phyloP scores from a whole-genome alignment of 106 monocot species.

The Dioscorea alata region DNA sequence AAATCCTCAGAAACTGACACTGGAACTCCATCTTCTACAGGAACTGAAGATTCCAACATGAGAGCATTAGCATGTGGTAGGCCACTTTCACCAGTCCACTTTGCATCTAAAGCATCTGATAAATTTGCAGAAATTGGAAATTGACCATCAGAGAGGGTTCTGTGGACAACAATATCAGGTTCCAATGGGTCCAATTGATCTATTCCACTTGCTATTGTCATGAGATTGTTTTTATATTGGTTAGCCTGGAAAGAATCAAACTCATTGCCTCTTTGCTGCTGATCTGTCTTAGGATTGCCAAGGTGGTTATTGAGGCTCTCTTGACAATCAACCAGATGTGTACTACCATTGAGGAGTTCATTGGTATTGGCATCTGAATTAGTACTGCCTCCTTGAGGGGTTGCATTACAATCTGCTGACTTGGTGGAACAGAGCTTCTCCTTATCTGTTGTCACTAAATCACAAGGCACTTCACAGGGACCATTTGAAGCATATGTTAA shows the following conservation, averaged over 20 bases:
- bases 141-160: neutral
- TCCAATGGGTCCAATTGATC: neutral
- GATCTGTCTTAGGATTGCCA: neutral
- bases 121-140: neutral
- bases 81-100: slow-evolving; percentile 73
- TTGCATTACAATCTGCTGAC: slow-evolving; percentile 20
- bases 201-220: neutral
- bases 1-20: slow-evolving; percentile 9
- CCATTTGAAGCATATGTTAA: slow-evolving; percentile 36
- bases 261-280: neutral
- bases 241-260: neutral
- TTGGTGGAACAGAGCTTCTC: slow-evolving; percentile 27
- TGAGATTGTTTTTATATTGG: neutral
- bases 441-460: slow-evolving; percentile 15
- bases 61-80: slow-evolving; percentile 5
- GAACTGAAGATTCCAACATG: slow-evolving; percentile 5
- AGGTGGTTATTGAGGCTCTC: no score
- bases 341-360: no score
- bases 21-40: slow-evolving; percentile 3
- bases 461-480: slow-evolving; percentile 10
- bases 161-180: neutral
- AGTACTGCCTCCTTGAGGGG: slow-evolving; percentile 6
- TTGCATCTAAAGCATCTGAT: slow-evolving; percentile 46
- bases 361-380: slow-evolving; percentile 11
- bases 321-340: no score